Base-by-base conservation (phyloP, 768 basidiomycete species). In the Panellus pusillus region DNA sequence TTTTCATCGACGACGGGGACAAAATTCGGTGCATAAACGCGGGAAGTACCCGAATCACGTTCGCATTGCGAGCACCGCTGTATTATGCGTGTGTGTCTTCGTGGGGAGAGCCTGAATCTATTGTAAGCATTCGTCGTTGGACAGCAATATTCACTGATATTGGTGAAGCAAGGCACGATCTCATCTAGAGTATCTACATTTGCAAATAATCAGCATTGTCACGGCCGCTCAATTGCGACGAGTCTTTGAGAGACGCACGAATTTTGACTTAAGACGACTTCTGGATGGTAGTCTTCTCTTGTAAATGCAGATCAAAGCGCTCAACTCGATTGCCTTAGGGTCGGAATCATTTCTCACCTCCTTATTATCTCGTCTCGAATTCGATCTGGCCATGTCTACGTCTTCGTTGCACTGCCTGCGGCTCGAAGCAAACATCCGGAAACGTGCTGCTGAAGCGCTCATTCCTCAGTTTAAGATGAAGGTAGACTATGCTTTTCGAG, bases 61-160 rank as follows among this genome's bases (percentile, higher is more conserved):
- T 99, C 68, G 70, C 95, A 7, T 77, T 95, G 44, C 84, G 93
- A 28, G 67, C 91, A 6, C 97, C 97, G 4, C 71, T 99, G 17
- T 98, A 98, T 70, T 91, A 95, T 64, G 93, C 87, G 27, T 95
- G 91, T 58, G 86, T 85, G 12, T 94, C 93, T 18, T 84, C 88
- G 11, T 96, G 92, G 91, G 91, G 91, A 12, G 97, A 98, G 70
- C 96, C 97, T 0, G 97, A 98, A 70, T 91, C 89, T 56, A 87
- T 98, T 59, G 95, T 98, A 73, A 72, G 92, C 12, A 44, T 45
- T 24, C 45, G 36, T 29, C 12, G 42, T 42, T 31, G 20, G 38
- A 44, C 36, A 37, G 20, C 28, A 32, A 47, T 39, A 48, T 50
- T 47, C 57, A 62, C 63, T 74, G 65, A 72, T 63, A 54, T 68